These are phyloP conservation scores for Ascochyta viciae-villosae DNA, from an alignment of 2,329 filamentous ascomycete genomes.

Conservation along the genomic window DNA sequence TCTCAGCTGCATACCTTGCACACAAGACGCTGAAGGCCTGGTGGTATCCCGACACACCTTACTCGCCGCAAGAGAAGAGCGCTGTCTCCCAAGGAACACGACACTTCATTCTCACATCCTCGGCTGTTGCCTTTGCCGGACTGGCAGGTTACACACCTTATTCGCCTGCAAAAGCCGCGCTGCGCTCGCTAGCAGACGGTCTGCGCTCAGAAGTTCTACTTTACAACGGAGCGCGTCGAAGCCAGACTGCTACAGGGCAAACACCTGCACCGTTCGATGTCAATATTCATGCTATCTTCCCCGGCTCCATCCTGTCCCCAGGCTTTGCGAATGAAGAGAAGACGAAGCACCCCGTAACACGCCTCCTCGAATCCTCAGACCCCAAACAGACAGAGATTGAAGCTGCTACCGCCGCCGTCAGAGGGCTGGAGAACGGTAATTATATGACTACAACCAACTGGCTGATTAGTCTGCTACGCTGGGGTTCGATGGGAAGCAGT, in stretches of 20 bases:
- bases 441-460: slow-evolving; percentile 80
- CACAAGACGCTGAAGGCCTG: slow-evolving; percentile 79
- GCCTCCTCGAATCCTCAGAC: slow-evolving; percentile 82
- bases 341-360: slow-evolving; percentile 81
- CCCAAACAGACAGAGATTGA: slow-evolving; percentile 78
- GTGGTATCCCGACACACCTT: slow-evolving; percentile 60
- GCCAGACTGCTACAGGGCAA: slow-evolving; percentile 33
- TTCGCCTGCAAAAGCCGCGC: slow-evolving; percentile 81
- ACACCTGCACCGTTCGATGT: slow-evolving; percentile 68
- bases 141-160: slow-evolving; percentile 86
- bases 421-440: slow-evolving; percentile 78
- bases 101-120: slow-evolving; percentile 89
- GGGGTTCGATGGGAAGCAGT: slow-evolving; percentile 59
- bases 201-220: slow-evolving; percentile 83
- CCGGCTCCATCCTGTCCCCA: slow-evolving; percentile 80
- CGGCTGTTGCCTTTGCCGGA: slow-evolving; percentile 75
- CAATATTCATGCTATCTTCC: slow-evolving; percentile 81
- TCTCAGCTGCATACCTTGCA: slow-evolving; percentile 83
- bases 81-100: slow-evolving; percentile 52
- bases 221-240: slow-evolving; percentile 72
- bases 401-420: slow-evolving; percentile 74
- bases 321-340: slow-evolving; percentile 78
- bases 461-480: slow-evolving; percentile 75
- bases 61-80: slow-evolving; percentile 41
- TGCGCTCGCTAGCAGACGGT: slow-evolving; percentile 82